These are phyloP conservation scores for Mycena venus DNA, from an alignment of 768 basidiomycete genomes.

Conservation along the genomic window DNA sequence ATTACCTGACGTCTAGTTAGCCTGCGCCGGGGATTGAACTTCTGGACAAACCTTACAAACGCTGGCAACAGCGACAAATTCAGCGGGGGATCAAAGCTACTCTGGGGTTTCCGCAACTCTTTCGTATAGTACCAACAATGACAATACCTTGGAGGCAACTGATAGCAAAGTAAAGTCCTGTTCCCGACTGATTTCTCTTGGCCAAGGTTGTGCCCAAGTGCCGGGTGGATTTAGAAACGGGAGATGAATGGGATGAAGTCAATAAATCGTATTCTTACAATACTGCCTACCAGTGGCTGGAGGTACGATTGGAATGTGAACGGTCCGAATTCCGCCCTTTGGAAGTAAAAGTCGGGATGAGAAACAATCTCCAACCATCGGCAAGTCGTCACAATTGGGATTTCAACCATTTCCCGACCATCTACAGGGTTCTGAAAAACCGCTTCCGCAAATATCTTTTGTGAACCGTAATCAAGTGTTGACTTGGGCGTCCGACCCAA, in stretches of 20 bases:
- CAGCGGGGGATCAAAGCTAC: background rate
- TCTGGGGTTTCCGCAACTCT: background rate
- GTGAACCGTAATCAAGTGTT: background rate
- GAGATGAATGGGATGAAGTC: background rate
- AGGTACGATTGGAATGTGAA: background rate
- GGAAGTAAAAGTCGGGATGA: no score
- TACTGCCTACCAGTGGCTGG: no score
- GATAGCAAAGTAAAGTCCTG: conserved; percentile 2
- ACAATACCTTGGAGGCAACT: background rate
- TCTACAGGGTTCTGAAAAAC: background rate
- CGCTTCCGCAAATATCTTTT: no score
- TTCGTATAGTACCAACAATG: background rate
- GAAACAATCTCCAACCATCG: conserved; percentile 2
- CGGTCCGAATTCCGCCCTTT: background rate
- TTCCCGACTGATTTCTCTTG: background rate
- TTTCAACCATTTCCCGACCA: no score
- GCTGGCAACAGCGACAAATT: background rate
- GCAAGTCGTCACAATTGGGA: background rate
- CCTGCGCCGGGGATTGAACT: background rate
- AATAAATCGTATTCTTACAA: conserved; percentile 9
- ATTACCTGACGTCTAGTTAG: background rate
- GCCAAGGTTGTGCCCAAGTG: conserved; percentile 6
- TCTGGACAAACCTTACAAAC: background rate
- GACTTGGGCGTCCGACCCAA: background rate
- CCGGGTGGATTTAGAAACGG: background rate